Evolutionary conservation across 768 basidiomycete species (phyloP).

Genomic region (Boletales sp.): DNA sequence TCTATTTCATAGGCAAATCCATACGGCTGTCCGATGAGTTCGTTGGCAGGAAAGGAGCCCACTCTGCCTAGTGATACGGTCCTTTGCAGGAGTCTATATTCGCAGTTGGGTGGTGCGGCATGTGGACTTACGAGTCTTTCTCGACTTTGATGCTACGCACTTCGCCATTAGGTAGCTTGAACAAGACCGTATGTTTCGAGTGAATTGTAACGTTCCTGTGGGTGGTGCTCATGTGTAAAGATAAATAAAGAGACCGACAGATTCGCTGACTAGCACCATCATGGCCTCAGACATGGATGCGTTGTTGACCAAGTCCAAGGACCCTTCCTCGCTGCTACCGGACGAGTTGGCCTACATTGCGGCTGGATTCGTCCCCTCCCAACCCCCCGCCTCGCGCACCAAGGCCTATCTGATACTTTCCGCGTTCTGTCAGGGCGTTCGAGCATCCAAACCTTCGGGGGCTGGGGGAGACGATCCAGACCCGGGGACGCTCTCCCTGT

Average conservation of each 20-base stretch:
- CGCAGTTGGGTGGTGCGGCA: neutral
- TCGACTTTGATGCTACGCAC: constrained; percentile 73
- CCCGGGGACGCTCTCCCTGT: constrained; percentile 47
- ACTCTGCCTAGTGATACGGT: constrained; percentile 77
- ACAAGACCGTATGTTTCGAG: constrained; percentile 71
- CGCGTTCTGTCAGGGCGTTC: constrained; percentile 59
- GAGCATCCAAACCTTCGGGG: constrained; percentile 34
- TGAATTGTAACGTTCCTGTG: constrained; percentile 42
- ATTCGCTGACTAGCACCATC: neutral
- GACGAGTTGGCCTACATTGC: constrained; percentile 54
- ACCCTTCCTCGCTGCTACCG: constrained; percentile 39
- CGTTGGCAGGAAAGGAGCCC: constrained; percentile 75
- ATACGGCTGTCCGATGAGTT: constrained; percentile 79
- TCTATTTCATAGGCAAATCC: constrained; percentile 87
- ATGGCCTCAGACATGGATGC: constrained; percentile 26
- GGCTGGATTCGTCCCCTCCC: constrained; percentile 49
- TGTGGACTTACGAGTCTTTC: constrained; percentile 57
- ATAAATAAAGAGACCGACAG: too few relatives aligned
- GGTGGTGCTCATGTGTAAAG: constrained; percentile 12
- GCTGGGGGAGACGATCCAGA: constrained; percentile 39
- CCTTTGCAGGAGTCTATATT: constrained; percentile 37
- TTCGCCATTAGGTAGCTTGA: constrained; percentile 77
- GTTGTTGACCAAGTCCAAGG: constrained; percentile 33
- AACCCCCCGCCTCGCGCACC: constrained; percentile 45
- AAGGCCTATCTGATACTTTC: constrained; percentile 72